Percentiles rank a stretch among this genome's conserved stretches.
phyloP scores from a whole-genome alignment of 2,329 filamentous ascomycete species.

The Aquanectria penicillioides region DNA sequence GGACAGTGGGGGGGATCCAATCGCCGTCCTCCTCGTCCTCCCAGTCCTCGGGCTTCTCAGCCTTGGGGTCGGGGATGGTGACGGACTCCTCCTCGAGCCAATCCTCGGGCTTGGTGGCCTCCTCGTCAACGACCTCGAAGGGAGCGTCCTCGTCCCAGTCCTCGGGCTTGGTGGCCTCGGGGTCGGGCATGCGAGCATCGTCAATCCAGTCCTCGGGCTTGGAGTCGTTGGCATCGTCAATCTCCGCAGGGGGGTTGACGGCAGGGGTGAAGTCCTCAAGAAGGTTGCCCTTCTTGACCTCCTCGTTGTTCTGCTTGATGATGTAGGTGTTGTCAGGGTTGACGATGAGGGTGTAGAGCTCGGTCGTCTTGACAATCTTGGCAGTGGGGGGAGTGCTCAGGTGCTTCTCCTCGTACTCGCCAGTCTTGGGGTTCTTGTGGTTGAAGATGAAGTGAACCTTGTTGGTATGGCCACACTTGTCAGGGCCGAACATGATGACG shows the following conservation, averaged over 20 bases:
- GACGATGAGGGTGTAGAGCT: slow-evolving; percentile 96
- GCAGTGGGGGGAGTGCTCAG: slow-evolving; percentile 84
- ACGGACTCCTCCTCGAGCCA: slow-evolving; percentile 93
- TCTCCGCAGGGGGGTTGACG: slow-evolving; percentile 96
- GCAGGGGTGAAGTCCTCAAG: slow-evolving; percentile 91
- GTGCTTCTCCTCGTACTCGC: slow-evolving; percentile 99
- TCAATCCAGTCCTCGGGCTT: slow-evolving; percentile 99
- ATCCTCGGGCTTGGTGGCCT: slow-evolving; percentile 90
- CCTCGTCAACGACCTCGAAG: slow-evolving; percentile 94
- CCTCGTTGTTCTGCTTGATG: slow-evolving; percentile 91
- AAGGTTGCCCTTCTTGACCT: slow-evolving; percentile 88
- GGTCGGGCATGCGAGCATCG: slow-evolving; percentile 88
- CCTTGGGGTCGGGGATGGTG: slow-evolving; percentile 89
- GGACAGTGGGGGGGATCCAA: slow-evolving; percentile 88
- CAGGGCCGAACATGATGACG: slow-evolving; percentile 99
- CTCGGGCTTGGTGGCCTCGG: slow-evolving; percentile 93
- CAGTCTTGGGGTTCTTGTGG: slow-evolving; percentile 99
- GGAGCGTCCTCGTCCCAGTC: slow-evolving; percentile 99
- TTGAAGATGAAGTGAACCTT: slow-evolving; percentile 99
- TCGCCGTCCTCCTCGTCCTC: slow-evolving; percentile 99
- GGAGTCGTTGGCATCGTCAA: slow-evolving; percentile 90
- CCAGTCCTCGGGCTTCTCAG: slow-evolving; percentile 98
- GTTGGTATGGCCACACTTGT: slow-evolving; percentile 99
- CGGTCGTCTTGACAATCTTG: slow-evolving; percentile 88
- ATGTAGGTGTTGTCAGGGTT: slow-evolving; percentile 95